Base-by-base conservation (phyloP, 208 protist species). In the Trypanosoma boissoni region DNA sequence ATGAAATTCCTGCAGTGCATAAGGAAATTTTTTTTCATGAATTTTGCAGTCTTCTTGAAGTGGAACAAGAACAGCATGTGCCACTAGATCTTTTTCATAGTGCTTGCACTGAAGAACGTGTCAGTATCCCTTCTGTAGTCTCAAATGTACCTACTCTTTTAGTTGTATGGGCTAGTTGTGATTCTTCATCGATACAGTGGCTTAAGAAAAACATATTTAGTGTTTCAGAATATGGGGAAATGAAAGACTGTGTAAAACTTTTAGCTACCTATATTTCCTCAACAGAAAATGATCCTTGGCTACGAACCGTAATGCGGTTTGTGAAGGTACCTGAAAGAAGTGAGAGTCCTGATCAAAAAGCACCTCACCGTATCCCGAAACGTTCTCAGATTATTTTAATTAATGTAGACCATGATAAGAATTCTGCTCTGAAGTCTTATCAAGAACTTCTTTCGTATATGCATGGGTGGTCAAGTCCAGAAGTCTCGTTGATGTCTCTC, bases 311-410 rank as follows among this genome's bases (percentile, higher is more conserved):
- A 16, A 34, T 60, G 21, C 36, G 76, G 49, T 77, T 87, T 64
- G 68, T 78, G n/a, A 31, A 55, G 0, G 34, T 89, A 2, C 74
- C 70, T 10, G 45, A 60, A 24, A 34, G 7, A 18, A 49, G 12
- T 64, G 44, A 18, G 67, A 44, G 31, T 32, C 23, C 12, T 29
- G 60, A 43, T 60, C 66, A 34, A 49, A 41, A 8, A 57, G 67
- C 28, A 52, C 14, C 69, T 42, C 36, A 27, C 10, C 28, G 37
- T 34, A 14, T 55, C 82, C 3, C 36, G 58, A 95, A 90, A 63
- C 75, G 86, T n/a, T 77, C 70, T 10, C 79, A 91, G 37, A 88
- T 95, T 66, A 78, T 95, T 32, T 65, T 95, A 37, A 65, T 95
- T 58, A 92, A 83, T 77, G 62, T 92, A 31, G 88, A 95, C 58